Evolutionary conservation across 2,329 filamentous ascomycete genomes (phyloP).

Genomic region (Ophiostoma sp.): DNA sequence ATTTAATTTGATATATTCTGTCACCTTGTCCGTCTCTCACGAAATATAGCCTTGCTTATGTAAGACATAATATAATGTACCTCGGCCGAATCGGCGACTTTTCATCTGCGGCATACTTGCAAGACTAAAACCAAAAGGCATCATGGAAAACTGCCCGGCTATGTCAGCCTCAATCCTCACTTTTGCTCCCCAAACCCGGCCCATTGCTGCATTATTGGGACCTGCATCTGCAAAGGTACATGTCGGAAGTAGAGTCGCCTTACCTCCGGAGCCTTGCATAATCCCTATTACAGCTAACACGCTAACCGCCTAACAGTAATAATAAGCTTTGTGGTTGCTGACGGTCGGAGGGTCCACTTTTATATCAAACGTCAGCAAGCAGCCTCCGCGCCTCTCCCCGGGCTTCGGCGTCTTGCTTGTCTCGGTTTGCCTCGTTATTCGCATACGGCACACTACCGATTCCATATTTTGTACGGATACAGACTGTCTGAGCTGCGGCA

Average conservation of each 20-base stretch:
- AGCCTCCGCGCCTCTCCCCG: not conserved
- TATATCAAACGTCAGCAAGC: slow-evolving; percentile 6
- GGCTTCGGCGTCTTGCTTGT: not conserved
- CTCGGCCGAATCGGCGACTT: not conserved
- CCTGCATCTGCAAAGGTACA: not conserved
- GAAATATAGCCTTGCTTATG: not conserved
- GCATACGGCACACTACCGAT: too few species aligned
- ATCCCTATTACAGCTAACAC: not conserved
- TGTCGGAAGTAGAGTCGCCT: not conserved
- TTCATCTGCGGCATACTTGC: not conserved
- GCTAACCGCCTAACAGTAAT: not conserved
- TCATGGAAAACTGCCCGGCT: not conserved
- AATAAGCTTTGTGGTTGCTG: not conserved
- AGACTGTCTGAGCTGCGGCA: not conserved
- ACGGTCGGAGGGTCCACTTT: not conserved
- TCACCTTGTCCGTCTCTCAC: too few species aligned
- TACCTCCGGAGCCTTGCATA: slow-evolving; percentile 12
- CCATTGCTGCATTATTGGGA: not conserved
- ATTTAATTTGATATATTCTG: not conserved
- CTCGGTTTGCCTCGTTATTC: too few species aligned
- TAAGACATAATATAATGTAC: not conserved
- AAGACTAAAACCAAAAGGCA: not conserved
- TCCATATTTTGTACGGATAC: not conserved
- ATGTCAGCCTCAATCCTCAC: not conserved
- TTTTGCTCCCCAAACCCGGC: not conserved